Evolutionary conservation across 306 rosid species (phyloP).

Genomic region (Hippophae gyantsensis): DNA sequence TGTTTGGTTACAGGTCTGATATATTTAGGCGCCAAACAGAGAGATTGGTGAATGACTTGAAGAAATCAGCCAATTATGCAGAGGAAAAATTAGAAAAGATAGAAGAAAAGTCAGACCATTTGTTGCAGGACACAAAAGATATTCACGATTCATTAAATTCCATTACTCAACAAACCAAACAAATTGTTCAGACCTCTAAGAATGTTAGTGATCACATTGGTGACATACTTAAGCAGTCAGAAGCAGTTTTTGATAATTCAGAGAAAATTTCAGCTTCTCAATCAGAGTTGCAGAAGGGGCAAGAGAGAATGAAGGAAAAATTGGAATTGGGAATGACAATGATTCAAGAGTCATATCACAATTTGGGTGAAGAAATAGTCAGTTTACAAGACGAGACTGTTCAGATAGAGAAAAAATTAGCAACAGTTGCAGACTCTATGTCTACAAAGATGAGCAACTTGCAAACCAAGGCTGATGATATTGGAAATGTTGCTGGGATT

Average conservation of each 20-base stretch:
- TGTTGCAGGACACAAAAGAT: conserved; percentile 37
- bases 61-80: conserved; percentile 47
- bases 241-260: conserved; percentile 43
- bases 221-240: conserved; percentile 39
- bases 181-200: conserved; percentile 33
- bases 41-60: conserved; percentile 59
- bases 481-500: conserved; percentile 48
- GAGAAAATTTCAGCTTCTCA: conserved; percentile 50
- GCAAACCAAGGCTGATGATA: conserved; percentile 56
- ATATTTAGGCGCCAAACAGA: conserved; percentile 59
- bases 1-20: conserved; percentile 26
- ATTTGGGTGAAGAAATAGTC: conserved; percentile 41
- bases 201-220: conserved; percentile 34
- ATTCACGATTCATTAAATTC: conserved; percentile 36
- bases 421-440: conserved; percentile 52
- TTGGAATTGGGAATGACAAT: conserved; percentile 44
- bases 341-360: conserved; percentile 39
- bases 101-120: conserved; percentile 35
- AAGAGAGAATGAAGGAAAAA: conserved; percentile 41
- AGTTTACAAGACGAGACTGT: conserved; percentile 42
- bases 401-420: conserved; percentile 42
- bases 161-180: conserved; percentile 27
- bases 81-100: conserved; percentile 52
- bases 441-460: conserved; percentile 41
- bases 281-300: conserved; percentile 44